Evolutionary conservation across 805 yeast genomes (phyloP).

Genomic region (Zygoascus biomembranicola): DNA sequence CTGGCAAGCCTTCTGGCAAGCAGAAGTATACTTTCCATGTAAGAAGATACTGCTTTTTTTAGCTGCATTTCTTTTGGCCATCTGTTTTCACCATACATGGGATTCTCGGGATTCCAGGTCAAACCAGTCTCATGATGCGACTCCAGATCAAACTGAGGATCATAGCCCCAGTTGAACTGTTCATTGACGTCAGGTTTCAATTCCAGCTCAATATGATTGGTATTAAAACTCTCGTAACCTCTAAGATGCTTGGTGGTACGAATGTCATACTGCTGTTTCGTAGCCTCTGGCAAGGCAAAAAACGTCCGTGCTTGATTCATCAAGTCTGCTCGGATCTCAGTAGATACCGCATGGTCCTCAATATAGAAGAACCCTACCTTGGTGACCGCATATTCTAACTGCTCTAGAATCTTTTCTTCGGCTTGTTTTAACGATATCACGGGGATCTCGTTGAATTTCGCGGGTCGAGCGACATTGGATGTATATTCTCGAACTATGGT

Average conservation of each 20-base stretch:
- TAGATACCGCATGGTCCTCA: conserved; percentile 26
- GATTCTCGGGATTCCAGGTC: conserved; percentile 1
- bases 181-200: conserved; percentile 6
- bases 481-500: not conserved
- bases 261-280: conserved; percentile 3
- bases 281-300: conserved; percentile 3
- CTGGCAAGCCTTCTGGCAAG: conserved; percentile 5
- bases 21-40: conserved; percentile 1
- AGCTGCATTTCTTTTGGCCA: not conserved
- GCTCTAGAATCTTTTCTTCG: not conserved
- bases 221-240: conserved; percentile 3
- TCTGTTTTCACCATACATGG: not conserved
- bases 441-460: not conserved
- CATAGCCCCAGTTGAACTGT: conserved; percentile 6
- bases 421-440: not conserved
- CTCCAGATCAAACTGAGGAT: conserved; percentile 6
- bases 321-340: conserved; percentile 17
- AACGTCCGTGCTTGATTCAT: not conserved
- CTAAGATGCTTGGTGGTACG: conserved; percentile 1
- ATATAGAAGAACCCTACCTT: conserved; percentile 29
- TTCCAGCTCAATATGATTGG: conserved; percentile 1
- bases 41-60: not conserved
- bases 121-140: not conserved
- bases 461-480: not conserved
- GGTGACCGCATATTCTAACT: not conserved